Evolutionary conservation across 805 yeast species (phyloP).

Genomic region (Candida easanensis): DNA sequence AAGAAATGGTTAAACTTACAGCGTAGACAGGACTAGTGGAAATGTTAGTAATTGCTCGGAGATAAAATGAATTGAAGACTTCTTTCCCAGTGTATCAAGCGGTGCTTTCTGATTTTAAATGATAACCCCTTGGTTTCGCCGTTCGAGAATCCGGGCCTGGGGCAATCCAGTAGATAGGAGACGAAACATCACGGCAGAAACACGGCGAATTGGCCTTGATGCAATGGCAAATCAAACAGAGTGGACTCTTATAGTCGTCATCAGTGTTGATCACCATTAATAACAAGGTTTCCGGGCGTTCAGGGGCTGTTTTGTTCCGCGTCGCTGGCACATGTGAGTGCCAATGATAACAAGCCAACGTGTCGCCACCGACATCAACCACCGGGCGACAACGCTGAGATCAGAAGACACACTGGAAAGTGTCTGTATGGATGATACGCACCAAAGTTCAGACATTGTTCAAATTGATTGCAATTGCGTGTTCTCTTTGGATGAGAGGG

Average conservation of each 20-base stretch:
- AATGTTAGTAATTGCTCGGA: neutral
- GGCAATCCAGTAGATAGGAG: too few relatives aligned
- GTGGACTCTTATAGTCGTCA: too few relatives aligned
- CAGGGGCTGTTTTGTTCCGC: too few relatives aligned
- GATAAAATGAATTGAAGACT: too few relatives aligned
- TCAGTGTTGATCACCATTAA: too few relatives aligned
- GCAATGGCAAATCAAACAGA: too few relatives aligned
- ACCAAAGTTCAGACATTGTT: constrained; percentile 74
- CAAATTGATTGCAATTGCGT: constrained; percentile 3
- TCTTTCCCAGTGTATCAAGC: too few relatives aligned
- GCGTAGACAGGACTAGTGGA: constrained; percentile 63
- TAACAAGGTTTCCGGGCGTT: too few relatives aligned
- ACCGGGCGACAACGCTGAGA: neutral
- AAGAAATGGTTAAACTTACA: constrained; percentile 30
- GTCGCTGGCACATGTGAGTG: neutral
- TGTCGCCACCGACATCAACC: neutral
- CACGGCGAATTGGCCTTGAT: too few relatives aligned
- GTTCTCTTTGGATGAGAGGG: neutral
- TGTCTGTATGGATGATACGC: constrained; percentile 32
- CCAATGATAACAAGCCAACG: neutral
- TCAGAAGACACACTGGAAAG: neutral
- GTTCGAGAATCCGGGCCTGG: too few relatives aligned
- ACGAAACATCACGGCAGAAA: too few relatives aligned
- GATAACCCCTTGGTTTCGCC: neutral
- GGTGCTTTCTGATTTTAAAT: too few relatives aligned